These are phyloP conservation scores for Blastomyces parvus DNA, from an alignment of 2,329 filamentous ascomycete species.

Conservation along the genomic window DNA sequence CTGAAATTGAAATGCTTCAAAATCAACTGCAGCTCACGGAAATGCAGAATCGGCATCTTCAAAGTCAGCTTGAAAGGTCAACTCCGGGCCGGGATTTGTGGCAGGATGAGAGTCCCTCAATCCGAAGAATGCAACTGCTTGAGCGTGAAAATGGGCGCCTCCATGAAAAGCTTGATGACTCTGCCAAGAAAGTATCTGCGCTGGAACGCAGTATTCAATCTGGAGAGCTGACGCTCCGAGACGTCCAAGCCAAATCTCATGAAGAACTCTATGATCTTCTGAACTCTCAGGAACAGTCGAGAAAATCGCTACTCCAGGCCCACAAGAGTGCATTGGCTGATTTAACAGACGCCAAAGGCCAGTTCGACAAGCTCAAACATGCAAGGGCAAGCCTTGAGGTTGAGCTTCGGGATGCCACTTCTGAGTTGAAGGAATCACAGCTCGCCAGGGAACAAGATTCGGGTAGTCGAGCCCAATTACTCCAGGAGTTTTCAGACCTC, in stretches of 20 bases:
- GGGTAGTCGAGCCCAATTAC: constrained; percentile 73
- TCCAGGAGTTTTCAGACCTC: constrained; percentile 86
- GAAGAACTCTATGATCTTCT: constrained; percentile 89
- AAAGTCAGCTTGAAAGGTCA: constrained; percentile 69
- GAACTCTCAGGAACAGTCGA: constrained; percentile 84
- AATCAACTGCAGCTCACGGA: constrained; percentile 88
- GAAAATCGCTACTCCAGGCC: constrained; percentile 67
- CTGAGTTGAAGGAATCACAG: constrained; percentile 72
- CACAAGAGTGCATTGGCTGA: constrained; percentile 82
- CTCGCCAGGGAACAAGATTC: constrained; percentile 75
- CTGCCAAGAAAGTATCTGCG: constrained; percentile 79
- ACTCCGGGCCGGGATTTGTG: constrained; percentile 53
- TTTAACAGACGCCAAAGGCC: constrained; percentile 72
- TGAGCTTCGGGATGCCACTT: constrained; percentile 72
- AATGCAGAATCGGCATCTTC: constrained; percentile 90
- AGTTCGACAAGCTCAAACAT: constrained; percentile 80
- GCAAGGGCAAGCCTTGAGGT: constrained; percentile 71
- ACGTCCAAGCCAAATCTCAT: constrained; percentile 86
- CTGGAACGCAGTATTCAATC: constrained; percentile 78
- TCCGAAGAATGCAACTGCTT: constrained; percentile 76
- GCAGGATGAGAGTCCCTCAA: constrained; percentile 67
- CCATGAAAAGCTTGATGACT: constrained; percentile 92
- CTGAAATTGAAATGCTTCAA: constrained; percentile 83
- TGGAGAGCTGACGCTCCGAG: constrained; percentile 78
- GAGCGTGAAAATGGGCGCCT: constrained; percentile 85